A percentile compares a stretch with the other conserved stretches of the same genome.
phyloP scores from a whole-genome alignment of 345 rosid species.

The Eucalyptus globulus region DNA sequence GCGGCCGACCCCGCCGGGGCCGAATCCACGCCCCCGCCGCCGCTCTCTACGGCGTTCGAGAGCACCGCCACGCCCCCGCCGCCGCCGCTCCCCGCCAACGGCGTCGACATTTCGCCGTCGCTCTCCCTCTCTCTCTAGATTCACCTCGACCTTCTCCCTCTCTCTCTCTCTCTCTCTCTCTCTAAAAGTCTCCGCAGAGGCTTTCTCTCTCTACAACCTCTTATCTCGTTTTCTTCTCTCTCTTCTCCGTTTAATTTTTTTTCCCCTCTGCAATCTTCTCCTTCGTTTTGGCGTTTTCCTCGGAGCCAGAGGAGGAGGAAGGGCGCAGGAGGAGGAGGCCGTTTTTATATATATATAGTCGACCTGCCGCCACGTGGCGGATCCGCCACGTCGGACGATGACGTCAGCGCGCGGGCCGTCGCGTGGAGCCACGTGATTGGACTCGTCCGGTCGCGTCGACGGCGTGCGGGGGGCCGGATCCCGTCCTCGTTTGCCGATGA shows the following conservation, averaged over 20 bases:
- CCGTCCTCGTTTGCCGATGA: neutral
- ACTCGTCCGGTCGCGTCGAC: conserved; percentile 6
- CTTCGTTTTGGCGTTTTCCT: neutral
- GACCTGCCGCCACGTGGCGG: conserved; percentile 35
- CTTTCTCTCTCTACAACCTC: neutral
- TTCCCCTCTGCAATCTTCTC: neutral
- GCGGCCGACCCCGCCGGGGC: neutral
- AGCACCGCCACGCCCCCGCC: conserved; percentile 29
- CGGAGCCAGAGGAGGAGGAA: neutral
- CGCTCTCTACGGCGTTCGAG: conserved; percentile 6
- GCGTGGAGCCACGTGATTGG: conserved; percentile 16
- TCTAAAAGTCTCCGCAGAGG: neutral
- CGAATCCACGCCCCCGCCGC: neutral
- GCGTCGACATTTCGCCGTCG: conserved; percentile 52
- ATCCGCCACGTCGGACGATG: conserved; percentile 46
- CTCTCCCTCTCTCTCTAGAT: neutral
- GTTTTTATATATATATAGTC: conserved; percentile 4
- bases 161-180: neutral
- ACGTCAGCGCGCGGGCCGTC: conserved; percentile 1
- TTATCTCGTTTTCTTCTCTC: neutral
- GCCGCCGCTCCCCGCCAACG: conserved; percentile 36
- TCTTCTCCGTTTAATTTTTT: neutral
- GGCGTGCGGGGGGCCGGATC: neutral
- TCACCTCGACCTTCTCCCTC: neutral
- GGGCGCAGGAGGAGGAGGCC: neutral